Evolutionary conservation across 2,329 filamentous ascomycete species (phyloP), one percentile per base, ranked within the genome.

Genomic region (Emmonsia crescens): DNA sequence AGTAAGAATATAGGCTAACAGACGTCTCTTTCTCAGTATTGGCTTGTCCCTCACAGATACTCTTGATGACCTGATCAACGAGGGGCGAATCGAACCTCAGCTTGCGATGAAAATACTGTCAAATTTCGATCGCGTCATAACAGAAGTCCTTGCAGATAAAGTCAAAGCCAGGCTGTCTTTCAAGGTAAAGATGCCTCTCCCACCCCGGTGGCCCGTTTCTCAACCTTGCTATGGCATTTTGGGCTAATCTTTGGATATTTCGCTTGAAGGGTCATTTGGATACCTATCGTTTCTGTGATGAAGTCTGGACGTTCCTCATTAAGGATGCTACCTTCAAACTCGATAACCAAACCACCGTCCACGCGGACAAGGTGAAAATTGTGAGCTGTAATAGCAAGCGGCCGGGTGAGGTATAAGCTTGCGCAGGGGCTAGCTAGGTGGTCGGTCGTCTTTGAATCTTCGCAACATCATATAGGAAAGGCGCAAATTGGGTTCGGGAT

Each of bases 281-380:
- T 74, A 97, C 94, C 19, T 99, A 99, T 80, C 89, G 94, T 68
- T 99, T 99, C 83, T 99, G 94, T 80, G 94, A 99, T 77, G 94
- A 99, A 79, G 94, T 99, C 63, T 99, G 94, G 94, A 99, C 94
- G 1, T 99, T 99, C 76, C 84, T 99, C 62, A 96, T 99, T 77
- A 96, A 96, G 78, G 94, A 97, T 68, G 92, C 97, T 61, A 91
- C 87, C n/a, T 97, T 99, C 80, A 99, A 99, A 79, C 88, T 97
- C 79, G 93, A 97, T 69, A 90, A 88, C 67, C 85, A 83, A 61
- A 83, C 86, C 64, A 83, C 84, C 0, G 85, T 97, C 16, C 79
- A 83, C 44, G 91, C 92, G 24, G 93, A 96, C 73, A 93, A 91
- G 75, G 89, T 99, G 76, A 97, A 97, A 85, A 99, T 99, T 68